Base-by-base conservation (phyloP, 495 filamentous ascomycete genomes). In the Aspergillus wentii region DNA sequence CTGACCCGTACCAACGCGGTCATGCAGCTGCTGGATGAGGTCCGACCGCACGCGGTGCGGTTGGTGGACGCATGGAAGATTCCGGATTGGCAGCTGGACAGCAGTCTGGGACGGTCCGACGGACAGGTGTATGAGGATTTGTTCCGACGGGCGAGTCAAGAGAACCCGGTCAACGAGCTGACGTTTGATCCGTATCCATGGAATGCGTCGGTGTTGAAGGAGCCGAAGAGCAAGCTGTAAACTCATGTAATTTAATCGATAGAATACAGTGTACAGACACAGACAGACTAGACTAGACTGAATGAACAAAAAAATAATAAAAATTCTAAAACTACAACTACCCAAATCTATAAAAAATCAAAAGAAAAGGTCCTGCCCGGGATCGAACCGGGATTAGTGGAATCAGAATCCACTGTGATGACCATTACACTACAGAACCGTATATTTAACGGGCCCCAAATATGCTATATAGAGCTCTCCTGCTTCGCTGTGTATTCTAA, bases 121-220 rank as follows among this genome's bases (percentile, higher is more conserved):
- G 81, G 81, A 16, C 71, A 80, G 44, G 80, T 83, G 17, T 85
- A 85, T 46, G 76, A 80, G 43, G 80, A 84, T 56, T 66, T 85
- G 56, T 84, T 83, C 62, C 57, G 75, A 34, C 57, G 81, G 17
- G 81, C 81, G 8, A 77, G 70, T 46, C 67, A 81, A 60, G 58
- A 80, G 56, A 85, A 85, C 57, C 81, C 80, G 18, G 62, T 84
- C 35, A 85, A 85, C 50, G 69, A 72, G 20, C 56, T 83, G 39
- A 74, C 74, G 8, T 71, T 84, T 36, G 79, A 85, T 56, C 80
- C 81, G 6, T 84, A 84, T 47, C 80, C 81, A 19, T 74, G 79
- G 52, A 78, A 72, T 26, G 62, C 61, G 36, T 68, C 71, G 11
- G 52, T 82, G 37, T 66, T 83, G 35, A 79, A 78, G 70, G 28